Evolutionary conservation across 2,329 filamentous ascomycete species (phyloP), one percentile per base, ranked within the genome.

Genomic region (Hyphodiscus sp.): DNA sequence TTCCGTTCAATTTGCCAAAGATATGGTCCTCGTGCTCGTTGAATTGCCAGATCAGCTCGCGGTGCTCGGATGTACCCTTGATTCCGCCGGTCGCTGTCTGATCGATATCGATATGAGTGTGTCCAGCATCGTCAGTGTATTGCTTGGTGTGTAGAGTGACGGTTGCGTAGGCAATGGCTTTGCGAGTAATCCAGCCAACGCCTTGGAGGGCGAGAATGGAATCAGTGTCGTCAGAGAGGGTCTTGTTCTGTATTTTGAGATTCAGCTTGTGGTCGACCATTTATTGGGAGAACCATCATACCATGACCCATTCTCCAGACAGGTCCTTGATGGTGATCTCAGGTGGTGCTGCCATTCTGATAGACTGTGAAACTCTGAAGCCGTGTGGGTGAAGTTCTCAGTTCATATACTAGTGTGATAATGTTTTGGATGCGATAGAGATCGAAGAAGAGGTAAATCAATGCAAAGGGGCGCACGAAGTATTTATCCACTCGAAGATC

Each of bases 11-110:
- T 10, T 71, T 71, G 26, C 85, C 85, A 65, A 87, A 88, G 61
- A 87, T 74, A 65, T 78, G 74, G 65, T 88, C 83, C 2, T 70
- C 68, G 66, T 84, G 81, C 23, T 73, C 71, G 23, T 76, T 74
- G 57, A 68, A 70, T 20, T 68, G 59, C 75, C 79, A 83, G 66
- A 86, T 77, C 2, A 86, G 69, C 1, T 66, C 70, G 47, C 85
- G 78, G 8, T 71, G 65, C 67, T 88, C 85, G 18, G 72, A 71
- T 18, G 78, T 85, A 53, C 77, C 80, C 52, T 76, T 75, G 45
- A 87, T 72, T 41, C 81, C 81, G 38, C 82, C 84, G 0, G 81
- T 83, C n/a, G 77, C 72, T n/a, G 76, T 72, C 62, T 86, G 83
- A 29, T 79, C 76, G 60, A 84, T 78, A 61, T 81, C 74, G 67